Evolutionary conservation across 1,139 yeast species (phyloP), one percentile per base, ranked within the genome.

Genomic region (Geotrichum fermentans): DNA sequence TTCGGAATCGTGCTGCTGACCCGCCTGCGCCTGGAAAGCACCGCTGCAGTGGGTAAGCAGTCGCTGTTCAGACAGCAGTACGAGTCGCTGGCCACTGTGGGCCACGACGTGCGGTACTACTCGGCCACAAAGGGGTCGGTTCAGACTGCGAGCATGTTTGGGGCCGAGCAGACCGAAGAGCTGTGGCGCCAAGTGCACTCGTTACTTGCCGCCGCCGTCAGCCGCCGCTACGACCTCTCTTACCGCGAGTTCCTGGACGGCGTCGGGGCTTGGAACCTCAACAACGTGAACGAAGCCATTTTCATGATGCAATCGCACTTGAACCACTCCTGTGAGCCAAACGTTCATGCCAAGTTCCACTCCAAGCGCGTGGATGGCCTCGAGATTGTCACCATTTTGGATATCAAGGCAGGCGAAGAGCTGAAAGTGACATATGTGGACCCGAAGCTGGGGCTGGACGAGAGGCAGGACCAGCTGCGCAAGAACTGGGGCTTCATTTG

Each of bases 401-500:
- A 77, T 46, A 80, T 87, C 39, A 67, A 68, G 48, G 71, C 76
- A 1, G 85, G 83, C 16, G 89, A 83, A 58, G 94, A 86, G 61
- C 72, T 87, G 43, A 70, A 78, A 0, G 79, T 86, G 1, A 73
- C 84, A 1, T 87, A 87, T 58, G 87, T 86, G 1, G 80, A 83
- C 57, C 87, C 90, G 1, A 65, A 71, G 8, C 81, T 79, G 59
- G 78, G 80, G 2, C 77, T 82, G 6, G 77, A 73, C 41, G 79
- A 80, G 55, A 76, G 96, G 56, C 82, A 79, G 59, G 67, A 85
- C 54, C 82, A 78, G 55, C 69, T 87, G 45, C 69, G 90, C 50
- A 80, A 80, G n/a, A 82, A 83, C 58, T 87, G 89, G 88, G 95
- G 95, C 4, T 87, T 87, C 63, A 60, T 75, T n/a, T 87, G 96